Percentiles rank a stretch among this genome's conserved stretches.
Evolutionary conservation across 371 early-diverging fungal species (phyloP).

Genomic region (Cokeromyces recurvatus): DNA sequence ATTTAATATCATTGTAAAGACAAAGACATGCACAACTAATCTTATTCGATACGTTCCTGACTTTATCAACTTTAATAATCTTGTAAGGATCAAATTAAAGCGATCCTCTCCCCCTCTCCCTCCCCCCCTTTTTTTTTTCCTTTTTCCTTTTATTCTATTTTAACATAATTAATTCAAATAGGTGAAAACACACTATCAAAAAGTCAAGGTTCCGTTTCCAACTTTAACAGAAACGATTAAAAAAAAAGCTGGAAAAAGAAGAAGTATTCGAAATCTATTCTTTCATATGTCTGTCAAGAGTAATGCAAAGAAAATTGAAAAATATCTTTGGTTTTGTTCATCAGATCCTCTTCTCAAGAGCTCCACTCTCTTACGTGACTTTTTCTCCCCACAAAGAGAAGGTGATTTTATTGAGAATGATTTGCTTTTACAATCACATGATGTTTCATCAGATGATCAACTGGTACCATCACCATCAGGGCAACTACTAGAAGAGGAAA

Average conservation of each 20-base stretch:
- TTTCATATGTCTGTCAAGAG: constrained; percentile 22
- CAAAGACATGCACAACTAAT: constrained; percentile 36
- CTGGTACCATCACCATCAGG: neutral
- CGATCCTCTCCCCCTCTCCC: no score
- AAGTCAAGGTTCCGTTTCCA: constrained; percentile 42
- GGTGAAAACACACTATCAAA: constrained; percentile 40
- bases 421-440: neutral
- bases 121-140: neutral
- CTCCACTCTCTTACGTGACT: constrained; percentile 43
- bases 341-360: constrained; percentile 23
- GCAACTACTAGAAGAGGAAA: no score
- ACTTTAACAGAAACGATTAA: constrained; percentile 22
- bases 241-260: constrained; percentile 28
- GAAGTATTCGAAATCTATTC: constrained; percentile 28
- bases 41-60: constrained; percentile 57
- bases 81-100: constrained; percentile 37
- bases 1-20: constrained; percentile 52
- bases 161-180: no score
- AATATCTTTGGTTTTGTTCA: constrained; percentile 35
- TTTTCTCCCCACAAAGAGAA: constrained; percentile 44
- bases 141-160: neutral
- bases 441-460: constrained; percentile 1
- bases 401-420: constrained; percentile 21
- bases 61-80: constrained; percentile 54
- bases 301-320: constrained; percentile 43